Base-by-base conservation (phyloP, 2,329 filamentous ascomycete genomes). In the Trichoderma breve region DNA sequence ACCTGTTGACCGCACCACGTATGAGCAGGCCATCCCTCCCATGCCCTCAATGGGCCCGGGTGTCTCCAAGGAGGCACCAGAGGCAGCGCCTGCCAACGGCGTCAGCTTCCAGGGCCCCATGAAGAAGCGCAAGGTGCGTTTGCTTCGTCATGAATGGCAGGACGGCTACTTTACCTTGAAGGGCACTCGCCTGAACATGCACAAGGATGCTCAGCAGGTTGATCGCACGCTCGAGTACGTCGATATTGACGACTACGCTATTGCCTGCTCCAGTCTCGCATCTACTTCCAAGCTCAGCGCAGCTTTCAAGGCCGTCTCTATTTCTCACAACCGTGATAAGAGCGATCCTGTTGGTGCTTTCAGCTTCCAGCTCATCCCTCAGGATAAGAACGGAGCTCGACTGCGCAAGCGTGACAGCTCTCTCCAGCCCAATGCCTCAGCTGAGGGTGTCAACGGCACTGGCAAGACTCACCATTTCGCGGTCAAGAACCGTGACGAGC, bases 391-490 rank as follows among this genome's bases (percentile, higher is more conserved):
- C 76, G 85, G 85, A 60, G 84, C 85, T 18, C 82, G 84, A 36
- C 82, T 90, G 68, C 84, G 86, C 75, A 88, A 86, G 81, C 82
- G 88, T 24, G 85, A 87, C 76, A 88, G 86, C 78, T 81, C 78
- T 72, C 75, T 84, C 78, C 82, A 76, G 8, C 74, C 74, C n/a
- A 74, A 72, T 70, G 73, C 77, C 71, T 79, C 81, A 36, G 76
- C 79, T 36, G 86, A 86, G 47, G 84, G 86, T 30, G 83, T 83
- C 74, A 90, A 90, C 73, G 89, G 88, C 71, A 90, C 88, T 12
- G 90, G 89, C 77, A 98, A 97, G 86, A 92, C 93, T 58, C 95
- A 98, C 79, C 94, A 98, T 80, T 98, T 98, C 80, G 93, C 95
- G 0, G 95, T 98, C 76, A 92, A 92, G 83, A 90, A 87, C 77